Evolutionary conservation across 2,329 filamentous ascomycete species (phyloP).

Genomic region (Diaporthe sp.): DNA sequence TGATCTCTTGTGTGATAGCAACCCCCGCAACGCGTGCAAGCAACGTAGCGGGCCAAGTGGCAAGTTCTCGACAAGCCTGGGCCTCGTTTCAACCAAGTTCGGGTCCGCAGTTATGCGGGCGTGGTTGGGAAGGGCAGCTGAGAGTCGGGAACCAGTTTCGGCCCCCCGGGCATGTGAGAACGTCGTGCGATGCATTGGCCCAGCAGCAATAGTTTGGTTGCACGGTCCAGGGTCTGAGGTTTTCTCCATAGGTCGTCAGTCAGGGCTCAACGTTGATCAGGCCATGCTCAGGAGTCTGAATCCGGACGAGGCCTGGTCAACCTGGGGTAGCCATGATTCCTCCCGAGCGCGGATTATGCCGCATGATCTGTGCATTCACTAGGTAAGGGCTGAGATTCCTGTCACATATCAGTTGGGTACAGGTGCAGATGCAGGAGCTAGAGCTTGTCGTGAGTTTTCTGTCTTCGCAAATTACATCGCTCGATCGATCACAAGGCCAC

Average conservation of each 20-base stretch:
- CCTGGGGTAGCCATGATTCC: neutral
- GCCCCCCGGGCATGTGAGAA: neutral
- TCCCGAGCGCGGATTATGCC: conserved; percentile 13
- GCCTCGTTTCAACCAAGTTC: conserved; percentile 1
- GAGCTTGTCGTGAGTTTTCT: neutral
- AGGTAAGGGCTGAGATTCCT: neutral
- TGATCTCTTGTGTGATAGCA: neutral
- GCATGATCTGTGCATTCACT: conserved; percentile 3
- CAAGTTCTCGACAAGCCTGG: neutral
- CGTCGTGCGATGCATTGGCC: neutral
- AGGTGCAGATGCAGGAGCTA: neutral
- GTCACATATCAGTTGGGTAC: neutral
- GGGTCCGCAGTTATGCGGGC: neutral
- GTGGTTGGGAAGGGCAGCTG: neutral
- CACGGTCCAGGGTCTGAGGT: neutral
- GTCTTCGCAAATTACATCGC: neutral
- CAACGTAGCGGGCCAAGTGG: conserved; percentile 8
- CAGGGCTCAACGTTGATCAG: conserved; percentile 12
- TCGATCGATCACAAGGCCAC: neutral
- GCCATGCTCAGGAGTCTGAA: neutral
- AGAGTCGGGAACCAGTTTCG: neutral
- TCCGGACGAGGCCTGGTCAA: neutral
- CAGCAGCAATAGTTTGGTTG: neutral
- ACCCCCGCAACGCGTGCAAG: neutral
- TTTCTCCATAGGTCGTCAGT: neutral